Evolutionary conservation across 2,329 filamentous ascomycete genomes (phyloP).

Genomic region (Dactylellina leptospora): DNA sequence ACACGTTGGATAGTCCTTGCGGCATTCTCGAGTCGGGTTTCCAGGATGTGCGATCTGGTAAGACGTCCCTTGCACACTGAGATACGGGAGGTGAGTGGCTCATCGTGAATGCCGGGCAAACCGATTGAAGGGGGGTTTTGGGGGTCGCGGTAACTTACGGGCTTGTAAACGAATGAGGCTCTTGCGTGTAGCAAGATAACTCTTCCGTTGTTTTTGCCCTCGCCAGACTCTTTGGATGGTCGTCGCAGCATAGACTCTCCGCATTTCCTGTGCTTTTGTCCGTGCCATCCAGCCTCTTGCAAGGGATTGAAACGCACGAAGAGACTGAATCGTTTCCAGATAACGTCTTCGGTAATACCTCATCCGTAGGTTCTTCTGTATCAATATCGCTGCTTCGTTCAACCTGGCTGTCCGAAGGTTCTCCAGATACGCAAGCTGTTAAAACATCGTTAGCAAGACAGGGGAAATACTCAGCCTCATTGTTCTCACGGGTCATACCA

Average conservation of each 20-base stretch:
- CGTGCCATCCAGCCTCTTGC: conserved; percentile 81
- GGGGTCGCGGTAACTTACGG: conserved; percentile 53
- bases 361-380: conserved; percentile 95
- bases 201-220: conserved; percentile 86
- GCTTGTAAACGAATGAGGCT: conserved; percentile 90
- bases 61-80: conserved; percentile 79
- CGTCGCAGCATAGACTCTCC: conserved; percentile 84
- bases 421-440: conserved; percentile 84
- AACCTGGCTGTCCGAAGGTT: conserved; percentile 88
- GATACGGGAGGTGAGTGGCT: conserved; percentile 57
- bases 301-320: conserved; percentile 81
- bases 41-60: conserved; percentile 88
- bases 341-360: conserved; percentile 95
- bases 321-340: conserved; percentile 81
- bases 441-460: conserved; percentile 15
- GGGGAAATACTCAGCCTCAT: conserved; percentile 4
- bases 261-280: conserved; percentile 78
- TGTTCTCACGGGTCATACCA: conserved; percentile 63
- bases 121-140: conserved; percentile 53
- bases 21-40: conserved; percentile 91
- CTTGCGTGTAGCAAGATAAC: conserved; percentile 78
- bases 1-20: conserved; percentile 87
- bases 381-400: conserved; percentile 94
- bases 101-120: conserved; percentile 52
- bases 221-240: conserved; percentile 96